Evolutionary conservation across 2,329 filamentous ascomycete species (phyloP), one percentile per base, ranked within the genome.

Genomic region (Fusarium devonianum): DNA sequence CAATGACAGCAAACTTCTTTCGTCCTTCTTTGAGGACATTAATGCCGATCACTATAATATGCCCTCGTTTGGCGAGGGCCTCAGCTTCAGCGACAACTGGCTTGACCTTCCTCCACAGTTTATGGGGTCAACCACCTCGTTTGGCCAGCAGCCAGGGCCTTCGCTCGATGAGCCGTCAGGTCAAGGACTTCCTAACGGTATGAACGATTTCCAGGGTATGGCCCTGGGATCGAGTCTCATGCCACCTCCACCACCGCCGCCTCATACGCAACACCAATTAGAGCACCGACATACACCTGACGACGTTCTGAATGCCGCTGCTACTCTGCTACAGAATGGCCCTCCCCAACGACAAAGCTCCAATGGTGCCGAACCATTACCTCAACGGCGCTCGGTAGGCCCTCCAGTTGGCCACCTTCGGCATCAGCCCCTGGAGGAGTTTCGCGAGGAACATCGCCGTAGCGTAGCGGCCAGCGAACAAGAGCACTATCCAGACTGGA

Each of bases 101-200:
- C 69, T 76, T 35, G 81, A 84, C 49, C 72, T 87, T 14, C 86
- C 85, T 5, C 85, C 85, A 2, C 78, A 78, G 37, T 84, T 88
- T 57, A 81, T 89, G 72, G 85, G 85, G 39, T 83, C 85, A 10
- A 76, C 81, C 1, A 87, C 85, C 14, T 87, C 84, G 3, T 81
- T 82, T 56, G 84, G 84, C 13, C 78, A 82, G 38, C 80, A 82
- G 25, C 71, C 75, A 11, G 63, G 67, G 26, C 57, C 67, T 6
- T 62, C 69, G 12, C 45, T 67, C 18, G 51, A 53, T 18, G 55
- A 67, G 7, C 56, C 67, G 8, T 32, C 62, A 14, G 35, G 49
- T 10, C 64, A 60, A 17, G 64, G 62, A 16, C 35, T 60, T 12
- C 47, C 58, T 32, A 58, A 53, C 32, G 40, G 42, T n/a, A 32